Conservation (phyloP, 148 eudicot species). For the Arctostaphylos glauca region DNA sequence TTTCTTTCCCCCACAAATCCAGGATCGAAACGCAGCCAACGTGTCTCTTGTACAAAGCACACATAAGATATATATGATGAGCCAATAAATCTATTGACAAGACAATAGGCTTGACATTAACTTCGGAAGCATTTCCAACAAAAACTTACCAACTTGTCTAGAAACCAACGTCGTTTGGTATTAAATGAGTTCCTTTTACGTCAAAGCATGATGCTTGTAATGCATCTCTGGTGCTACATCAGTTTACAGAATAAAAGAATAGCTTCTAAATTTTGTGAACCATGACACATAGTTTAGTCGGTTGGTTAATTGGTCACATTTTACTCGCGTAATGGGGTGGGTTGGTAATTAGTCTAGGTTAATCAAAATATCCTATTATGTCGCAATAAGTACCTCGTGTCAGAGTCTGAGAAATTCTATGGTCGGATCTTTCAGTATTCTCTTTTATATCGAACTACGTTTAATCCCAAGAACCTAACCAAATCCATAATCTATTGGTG, state of each 20-base stretch:
- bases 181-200: background rate
- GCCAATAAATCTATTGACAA: too few species aligned
- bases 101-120: too few species aligned
- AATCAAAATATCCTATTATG: background rate
- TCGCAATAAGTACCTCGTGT: background rate
- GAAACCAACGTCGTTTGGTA: background rate
- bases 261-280: too few species aligned
- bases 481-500: background rate
- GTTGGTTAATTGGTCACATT: background rate
- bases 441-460: background rate
- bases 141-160: background rate
- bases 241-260: too few species aligned
- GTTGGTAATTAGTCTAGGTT: background rate
- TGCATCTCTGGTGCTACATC: background rate
- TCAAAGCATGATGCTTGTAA: background rate
- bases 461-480: background rate
- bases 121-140: background rate
- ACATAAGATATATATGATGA: background rate
- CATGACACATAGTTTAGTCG: too few species aligned
- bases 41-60: background rate
- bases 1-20: background rate
- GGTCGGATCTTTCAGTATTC: background rate
- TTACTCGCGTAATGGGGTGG: too few species aligned
- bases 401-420: background rate
- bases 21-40: background rate